phyloP scores from a whole-genome alignment of 345 rosid genomes.

The Conringia planisiliqua region DNA sequence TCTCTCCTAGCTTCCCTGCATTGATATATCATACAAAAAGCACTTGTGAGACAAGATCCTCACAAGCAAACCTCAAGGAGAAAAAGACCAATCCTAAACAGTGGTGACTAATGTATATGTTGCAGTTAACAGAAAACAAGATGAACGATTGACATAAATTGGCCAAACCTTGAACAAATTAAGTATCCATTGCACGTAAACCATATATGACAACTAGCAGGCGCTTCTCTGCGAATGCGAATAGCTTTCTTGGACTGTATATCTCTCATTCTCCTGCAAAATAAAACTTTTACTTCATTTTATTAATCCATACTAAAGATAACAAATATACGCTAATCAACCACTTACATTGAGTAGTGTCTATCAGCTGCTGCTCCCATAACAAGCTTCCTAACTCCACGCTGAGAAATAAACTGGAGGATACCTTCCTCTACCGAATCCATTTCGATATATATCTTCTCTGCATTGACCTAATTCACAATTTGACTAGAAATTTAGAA shows the following conservation, averaged over 20 bases:
- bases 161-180: constrained; percentile 48
- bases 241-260: constrained; percentile 70
- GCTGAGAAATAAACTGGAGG: constrained; percentile 40
- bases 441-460: constrained; percentile 42
- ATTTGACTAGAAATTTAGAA: not conserved
- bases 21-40: not conserved
- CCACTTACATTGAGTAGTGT: constrained; percentile 44
- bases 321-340: not conserved
- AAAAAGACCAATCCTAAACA: not conserved
- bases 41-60: not conserved
- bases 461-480: constrained; percentile 50
- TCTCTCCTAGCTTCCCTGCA: not conserved
- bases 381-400: constrained; percentile 58
- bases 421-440: constrained; percentile 62
- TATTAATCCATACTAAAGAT: not conserved
- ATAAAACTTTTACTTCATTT: not conserved
- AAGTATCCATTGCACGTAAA: constrained; percentile 61
- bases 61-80: too few species aligned
- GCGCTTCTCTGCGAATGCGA: constrained; percentile 45
- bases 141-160: not conserved
- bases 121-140: not conserved
- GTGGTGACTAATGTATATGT: not conserved
- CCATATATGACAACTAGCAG: constrained; percentile 61
- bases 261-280: constrained; percentile 58
- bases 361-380: constrained; percentile 84